Evolutionary conservation across 1,284 basidiomycete genomes (phyloP).

Genomic region (Fomitiporia mediterranea): DNA sequence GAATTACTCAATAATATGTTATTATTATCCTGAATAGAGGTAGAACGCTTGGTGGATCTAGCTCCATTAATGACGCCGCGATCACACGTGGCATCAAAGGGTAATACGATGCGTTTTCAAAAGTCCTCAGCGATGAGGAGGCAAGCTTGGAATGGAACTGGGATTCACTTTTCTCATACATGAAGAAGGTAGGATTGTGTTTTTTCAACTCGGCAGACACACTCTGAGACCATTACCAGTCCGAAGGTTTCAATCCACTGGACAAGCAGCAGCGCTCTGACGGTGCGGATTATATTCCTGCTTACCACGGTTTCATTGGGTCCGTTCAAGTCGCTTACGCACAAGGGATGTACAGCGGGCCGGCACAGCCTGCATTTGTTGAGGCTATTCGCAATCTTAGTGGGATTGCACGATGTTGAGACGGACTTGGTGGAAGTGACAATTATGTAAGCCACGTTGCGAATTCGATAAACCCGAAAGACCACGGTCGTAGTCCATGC

Average conservation of each 20-base stretch:
- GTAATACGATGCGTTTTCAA: slow-evolving; percentile 54
- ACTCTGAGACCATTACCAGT: slow-evolving; percentile 31
- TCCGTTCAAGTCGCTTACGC: slow-evolving; percentile 31
- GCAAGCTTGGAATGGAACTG: slow-evolving; percentile 45
- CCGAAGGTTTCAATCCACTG: slow-evolving; percentile 38
- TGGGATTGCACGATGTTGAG: slow-evolving; percentile 26
- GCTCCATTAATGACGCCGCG: slow-evolving; percentile 72
- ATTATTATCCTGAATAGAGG: slow-evolving; percentile 57
- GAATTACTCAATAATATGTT: slow-evolving; percentile 57
- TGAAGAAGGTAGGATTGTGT: slow-evolving; percentile 52
- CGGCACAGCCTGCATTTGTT: slow-evolving; percentile 33
- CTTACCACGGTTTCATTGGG: slow-evolving; percentile 34
- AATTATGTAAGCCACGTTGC: slow-evolving; percentile 34
- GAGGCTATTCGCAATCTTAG: slow-evolving; percentile 27
- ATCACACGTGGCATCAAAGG: slow-evolving; percentile 47
- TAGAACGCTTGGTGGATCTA: slow-evolving; percentile 70
- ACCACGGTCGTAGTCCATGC: slow-evolving; percentile 30
- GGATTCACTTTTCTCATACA: slow-evolving; percentile 44
- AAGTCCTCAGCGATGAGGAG: slow-evolving; percentile 35
- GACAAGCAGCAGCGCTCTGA: slow-evolving; percentile 27
- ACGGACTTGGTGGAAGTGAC: slow-evolving; percentile 34
- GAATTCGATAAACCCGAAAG: slow-evolving; percentile 31
- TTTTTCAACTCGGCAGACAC: slow-evolving; percentile 35
- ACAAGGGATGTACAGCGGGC: slow-evolving; percentile 33
- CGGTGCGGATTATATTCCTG: slow-evolving; percentile 29